Percentiles rank a stretch among this genome's conserved stretches.
These are phyloP conservation scores for Gossypium schwendimanii DNA, from an alignment of 441 rosid species.

Conservation along the genomic window DNA sequence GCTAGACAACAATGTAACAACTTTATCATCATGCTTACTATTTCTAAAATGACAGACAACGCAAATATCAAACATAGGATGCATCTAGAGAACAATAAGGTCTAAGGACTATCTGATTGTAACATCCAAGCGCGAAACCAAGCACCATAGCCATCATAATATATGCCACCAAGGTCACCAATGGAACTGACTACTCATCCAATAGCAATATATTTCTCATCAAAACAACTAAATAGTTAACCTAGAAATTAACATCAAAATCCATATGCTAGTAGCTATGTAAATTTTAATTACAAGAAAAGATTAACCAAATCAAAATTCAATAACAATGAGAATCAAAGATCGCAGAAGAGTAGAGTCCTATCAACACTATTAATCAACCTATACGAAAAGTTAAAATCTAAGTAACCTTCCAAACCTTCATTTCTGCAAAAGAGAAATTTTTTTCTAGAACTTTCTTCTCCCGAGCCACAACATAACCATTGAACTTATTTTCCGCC, in stretches of 20 bases:
- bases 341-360: not conserved
- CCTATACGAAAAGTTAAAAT: not conserved
- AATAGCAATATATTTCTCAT: not conserved
- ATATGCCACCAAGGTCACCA: not conserved
- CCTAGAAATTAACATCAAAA: not conserved
- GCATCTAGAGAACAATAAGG: not conserved
- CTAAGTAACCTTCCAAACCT: not conserved
- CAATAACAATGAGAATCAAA: not conserved
- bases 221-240: not conserved
- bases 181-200: not conserved
- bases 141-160: not conserved
- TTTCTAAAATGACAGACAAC: not conserved
- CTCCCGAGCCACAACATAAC: constrained; percentile 9
- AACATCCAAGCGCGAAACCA: not conserved
- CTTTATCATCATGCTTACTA: not conserved
- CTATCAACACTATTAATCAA: not conserved
- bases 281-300: not conserved
- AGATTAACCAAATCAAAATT: not conserved
- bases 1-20: not conserved
- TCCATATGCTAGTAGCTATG: not conserved
- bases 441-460: not conserved
- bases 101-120: not conserved
- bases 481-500: constrained; percentile 1
- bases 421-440: not conserved
- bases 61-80: not conserved